Percentiles rank a stretch among this genome's conserved stretches.
These are phyloP conservation scores for Lunasporangiospora selenospora DNA, from an alignment of 192 early-diverging fungal genomes.

Conservation along the genomic window DNA sequence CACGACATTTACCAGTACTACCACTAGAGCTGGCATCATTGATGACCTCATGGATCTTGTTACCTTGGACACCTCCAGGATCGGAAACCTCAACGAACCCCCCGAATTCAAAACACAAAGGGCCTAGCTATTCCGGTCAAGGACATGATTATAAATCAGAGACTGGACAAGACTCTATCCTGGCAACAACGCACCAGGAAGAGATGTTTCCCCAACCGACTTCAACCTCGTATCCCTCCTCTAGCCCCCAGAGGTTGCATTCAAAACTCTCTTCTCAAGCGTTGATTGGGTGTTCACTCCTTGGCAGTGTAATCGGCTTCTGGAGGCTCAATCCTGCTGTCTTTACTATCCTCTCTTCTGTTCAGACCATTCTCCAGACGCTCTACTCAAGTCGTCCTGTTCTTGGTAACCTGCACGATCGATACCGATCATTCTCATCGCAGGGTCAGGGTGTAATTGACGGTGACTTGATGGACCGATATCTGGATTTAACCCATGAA, in stretches of 20 bases:
- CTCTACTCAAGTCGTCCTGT: conserved; percentile 13
- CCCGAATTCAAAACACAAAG: neutral
- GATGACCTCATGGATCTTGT: conserved; percentile 20
- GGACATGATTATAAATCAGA: no score
- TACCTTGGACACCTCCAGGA: conserved; percentile 11
- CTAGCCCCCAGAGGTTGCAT: neutral
- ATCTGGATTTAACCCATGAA: conserved; percentile 23
- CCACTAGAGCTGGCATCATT: no score
- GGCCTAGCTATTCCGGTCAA: neutral
- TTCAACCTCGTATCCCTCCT: neutral
- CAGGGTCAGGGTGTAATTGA: conserved; percentile 11
- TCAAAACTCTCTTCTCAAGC: conserved; percentile 27
- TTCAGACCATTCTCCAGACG: conserved; percentile 12
- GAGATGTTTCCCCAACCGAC: neutral
- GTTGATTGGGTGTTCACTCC: conserved; percentile 13
- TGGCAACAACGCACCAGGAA: neutral
- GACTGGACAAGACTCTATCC: neutral
- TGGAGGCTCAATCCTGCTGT: conserved; percentile 18
- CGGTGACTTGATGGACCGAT: conserved; percentile 14
- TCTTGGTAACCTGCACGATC: conserved; percentile 10
- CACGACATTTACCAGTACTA: no score
- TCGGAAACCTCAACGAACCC: neutral
- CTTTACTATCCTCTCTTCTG: conserved; percentile 7
- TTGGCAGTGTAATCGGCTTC: conserved; percentile 29
- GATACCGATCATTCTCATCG: conserved; percentile 7